These are phyloP conservation scores for Thermothelomyces thermophilus DNA, from an alignment of 2,329 filamentous ascomycete genomes.

Conservation along the genomic window DNA sequence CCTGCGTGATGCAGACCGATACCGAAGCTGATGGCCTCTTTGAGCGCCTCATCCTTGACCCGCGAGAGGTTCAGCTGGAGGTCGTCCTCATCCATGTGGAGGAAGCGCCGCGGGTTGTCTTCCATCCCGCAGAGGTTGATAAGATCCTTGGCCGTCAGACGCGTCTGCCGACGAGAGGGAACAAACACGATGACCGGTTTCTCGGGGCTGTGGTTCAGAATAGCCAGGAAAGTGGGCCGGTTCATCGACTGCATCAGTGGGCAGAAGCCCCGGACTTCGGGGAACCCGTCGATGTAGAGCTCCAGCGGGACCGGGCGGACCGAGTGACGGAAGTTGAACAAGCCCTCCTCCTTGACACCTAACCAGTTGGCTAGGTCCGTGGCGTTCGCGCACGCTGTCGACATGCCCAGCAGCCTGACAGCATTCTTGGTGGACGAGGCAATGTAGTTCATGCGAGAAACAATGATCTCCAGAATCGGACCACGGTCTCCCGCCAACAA, in stretches of 20 bases:
- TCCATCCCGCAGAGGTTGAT: constrained; percentile 99
- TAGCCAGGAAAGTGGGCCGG: constrained; percentile 87
- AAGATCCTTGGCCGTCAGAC: constrained; percentile 88
- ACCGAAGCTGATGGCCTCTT: constrained; percentile 92
- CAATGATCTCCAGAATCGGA: constrained; percentile 97
- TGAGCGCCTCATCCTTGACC: constrained; percentile 87
- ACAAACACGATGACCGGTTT: constrained; percentile 99
- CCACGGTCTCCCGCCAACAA: constrained; percentile 92
- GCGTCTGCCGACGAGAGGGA: constrained; percentile 87
- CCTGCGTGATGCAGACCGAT: constrained; percentile 97
- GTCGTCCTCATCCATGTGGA: constrained; percentile 92
- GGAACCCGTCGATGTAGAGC: constrained; percentile 96
- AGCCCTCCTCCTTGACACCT: constrained; percentile 76
- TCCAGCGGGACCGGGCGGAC: constrained; percentile 93
- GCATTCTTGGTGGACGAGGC: constrained; percentile 85
- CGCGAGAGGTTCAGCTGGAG: constrained; percentile 78
- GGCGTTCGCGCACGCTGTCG: constrained; percentile 94
- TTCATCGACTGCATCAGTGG: constrained; percentile 99
- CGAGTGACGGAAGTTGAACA: constrained; percentile 97
- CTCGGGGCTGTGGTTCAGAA: constrained; percentile 91
- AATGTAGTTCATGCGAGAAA: constrained; percentile 94
- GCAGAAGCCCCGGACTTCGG: constrained; percentile 90
- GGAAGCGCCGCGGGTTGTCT: constrained; percentile 88
- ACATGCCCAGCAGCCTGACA: constrained; percentile 95
- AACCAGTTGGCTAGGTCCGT: constrained; percentile 93